phyloP scores from a whole-genome alignment of 768 basidiomycete genomes.

The Termitomyces eurrhizus region DNA sequence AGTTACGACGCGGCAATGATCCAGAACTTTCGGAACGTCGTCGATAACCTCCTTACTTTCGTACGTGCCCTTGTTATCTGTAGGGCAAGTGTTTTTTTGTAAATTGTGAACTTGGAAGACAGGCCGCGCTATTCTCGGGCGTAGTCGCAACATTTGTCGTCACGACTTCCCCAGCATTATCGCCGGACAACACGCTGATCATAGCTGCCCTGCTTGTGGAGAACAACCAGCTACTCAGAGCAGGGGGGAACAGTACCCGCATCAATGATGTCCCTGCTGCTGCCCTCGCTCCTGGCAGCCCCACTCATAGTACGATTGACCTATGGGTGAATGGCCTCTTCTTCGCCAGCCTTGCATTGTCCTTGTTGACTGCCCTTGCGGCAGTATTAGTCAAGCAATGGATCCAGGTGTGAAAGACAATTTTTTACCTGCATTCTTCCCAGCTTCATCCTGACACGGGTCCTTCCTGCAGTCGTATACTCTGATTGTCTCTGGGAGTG shows the following conservation, averaged over 20 bases:
- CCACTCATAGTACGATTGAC: not conserved
- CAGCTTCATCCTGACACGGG: not conserved
- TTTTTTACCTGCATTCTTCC: not conserved
- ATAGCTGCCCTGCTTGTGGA: not conserved
- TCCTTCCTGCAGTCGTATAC: not conserved
- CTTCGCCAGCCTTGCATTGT: not conserved
- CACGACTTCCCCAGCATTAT: not conserved
- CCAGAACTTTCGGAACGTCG: not conserved
- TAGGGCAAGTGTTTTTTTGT: not conserved
- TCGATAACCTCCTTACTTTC: not conserved
- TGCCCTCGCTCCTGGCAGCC: not conserved
- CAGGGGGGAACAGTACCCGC: not conserved
- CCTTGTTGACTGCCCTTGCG: not conserved
- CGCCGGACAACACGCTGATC: not conserved
- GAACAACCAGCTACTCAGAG: constrained; percentile 1
- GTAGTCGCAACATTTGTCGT: not conserved
- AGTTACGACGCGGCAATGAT: not conserved
- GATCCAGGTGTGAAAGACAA: not conserved
- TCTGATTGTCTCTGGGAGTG: not conserved
- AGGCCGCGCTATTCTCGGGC: not conserved
- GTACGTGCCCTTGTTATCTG: not conserved
- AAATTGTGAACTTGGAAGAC: not conserved
- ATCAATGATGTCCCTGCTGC: not conserved
- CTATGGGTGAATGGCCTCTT: not conserved
- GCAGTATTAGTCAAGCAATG: not conserved